Conservation (phyloP, 139 green algal species). For the Mesostigma viride region DNA sequence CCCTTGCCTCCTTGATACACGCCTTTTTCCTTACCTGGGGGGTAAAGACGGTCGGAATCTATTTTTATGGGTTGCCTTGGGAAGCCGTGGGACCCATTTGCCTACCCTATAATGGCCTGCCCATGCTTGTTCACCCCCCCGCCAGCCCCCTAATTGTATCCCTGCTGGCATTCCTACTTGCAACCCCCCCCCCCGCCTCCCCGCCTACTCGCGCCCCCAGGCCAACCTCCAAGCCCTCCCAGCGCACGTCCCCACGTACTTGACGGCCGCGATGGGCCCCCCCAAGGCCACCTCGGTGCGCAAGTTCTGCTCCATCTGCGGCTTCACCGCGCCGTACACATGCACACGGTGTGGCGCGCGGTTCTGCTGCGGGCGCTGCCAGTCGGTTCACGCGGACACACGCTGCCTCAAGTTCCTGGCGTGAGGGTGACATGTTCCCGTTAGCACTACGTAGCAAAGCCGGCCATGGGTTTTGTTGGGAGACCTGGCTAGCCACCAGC, state of each 20-base stretch:
- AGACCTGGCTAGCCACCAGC: neutral
- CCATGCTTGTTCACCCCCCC: too few relatives aligned
- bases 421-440: too few relatives aligned
- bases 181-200: too few relatives aligned
- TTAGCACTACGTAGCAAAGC: neutral
- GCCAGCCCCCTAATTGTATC: too few relatives aligned
- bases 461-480: neutral
- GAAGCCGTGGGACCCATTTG: too few relatives aligned
- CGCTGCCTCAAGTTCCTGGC: conserved; percentile 70
- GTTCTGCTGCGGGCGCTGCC: conserved; percentile 61
- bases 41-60: too few relatives aligned
- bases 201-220: too few relatives aligned
- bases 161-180: too few relatives aligned
- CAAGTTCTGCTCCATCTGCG: conserved; percentile 64
- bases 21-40: too few relatives aligned
- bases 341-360: conserved; percentile 61
- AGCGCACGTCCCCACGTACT: conserved; percentile 41
- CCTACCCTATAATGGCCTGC: too few relatives aligned
- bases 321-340: conserved; percentile 51
- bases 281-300: conserved; percentile 29
- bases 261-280: conserved; percentile 46
- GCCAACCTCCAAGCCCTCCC: conserved; percentile 42
- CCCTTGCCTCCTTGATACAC: too few relatives aligned
- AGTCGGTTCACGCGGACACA: conserved; percentile 58
- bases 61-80: too few relatives aligned